Evolutionary conservation across 2,329 filamentous ascomycete genomes (phyloP), one percentile per base, ranked within the genome.

Genomic region (Beauveria rudraprayagi): DNA sequence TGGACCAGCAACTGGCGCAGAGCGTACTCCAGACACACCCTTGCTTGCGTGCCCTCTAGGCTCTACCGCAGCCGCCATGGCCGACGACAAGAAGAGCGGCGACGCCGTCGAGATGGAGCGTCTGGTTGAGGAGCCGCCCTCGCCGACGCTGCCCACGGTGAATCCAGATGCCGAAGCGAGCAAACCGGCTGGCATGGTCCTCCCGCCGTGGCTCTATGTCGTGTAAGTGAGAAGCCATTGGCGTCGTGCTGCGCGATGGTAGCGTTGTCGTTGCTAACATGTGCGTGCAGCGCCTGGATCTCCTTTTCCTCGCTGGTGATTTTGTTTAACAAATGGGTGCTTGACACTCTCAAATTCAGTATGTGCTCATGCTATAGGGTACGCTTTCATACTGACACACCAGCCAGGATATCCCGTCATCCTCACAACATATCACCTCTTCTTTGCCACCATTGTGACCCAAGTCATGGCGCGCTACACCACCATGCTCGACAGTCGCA

Each of bases 291-390:
- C 41, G 50, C 58, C 24, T 96, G 92, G 92, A 96, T 96, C 71
- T 78, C 86, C 61, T 79, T 95, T 71, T 93, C 90, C 72, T 94
- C 90, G 51, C 88, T 86, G 69, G 90, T 95, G 71, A 96, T 96
- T 73, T 80, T 96, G 64, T 96, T 95, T 86, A 96, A 96, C 84
- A 96, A 96, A 83, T 93, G 89, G 84, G 91, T 96, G 69, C 82
- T 96, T 61, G 85, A 90, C 69, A 90, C 86, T 37, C 81, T 85
- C 63, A 80, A 88, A 60, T 95, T 95, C 78, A 81, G 67, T 68
- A 67, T 64, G 67, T 46, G 24, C 41, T 37, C n/a, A 11, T 11
- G 10, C 17, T 5, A 46, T 37, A 46, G 3, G 19, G n/a, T 14
- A 14, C 10, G 10, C 19, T 14, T 19, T 46, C n/a, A n/a, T 26